A percentile compares a stretch with the other conserved stretches of the same genome.
Evolutionary conservation across 1,284 basidiomycete species (phyloP).

Genomic region (Moesziomyces antarcticus): DNA sequence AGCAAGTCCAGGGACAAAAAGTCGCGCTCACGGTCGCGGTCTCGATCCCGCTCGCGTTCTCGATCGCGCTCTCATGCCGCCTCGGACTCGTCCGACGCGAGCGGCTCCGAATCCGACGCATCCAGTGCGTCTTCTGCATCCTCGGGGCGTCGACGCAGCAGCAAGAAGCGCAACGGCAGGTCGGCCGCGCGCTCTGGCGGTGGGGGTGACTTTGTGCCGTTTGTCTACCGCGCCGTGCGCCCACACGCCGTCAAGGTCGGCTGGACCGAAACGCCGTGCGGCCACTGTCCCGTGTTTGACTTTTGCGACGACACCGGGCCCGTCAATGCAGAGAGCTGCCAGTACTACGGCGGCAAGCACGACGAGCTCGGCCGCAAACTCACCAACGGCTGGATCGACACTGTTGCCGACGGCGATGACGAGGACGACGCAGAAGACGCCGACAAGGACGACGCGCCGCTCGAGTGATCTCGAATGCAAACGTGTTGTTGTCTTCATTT

Average conservation of each 20-base stretch:
- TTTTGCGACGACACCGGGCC: slow-evolving; percentile 60
- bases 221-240: slow-evolving; percentile 57
- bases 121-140: slow-evolving; percentile 15
- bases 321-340: slow-evolving; percentile 57
- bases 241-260: slow-evolving; percentile 46
- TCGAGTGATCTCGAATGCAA: too few species aligned
- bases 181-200: slow-evolving; percentile 7
- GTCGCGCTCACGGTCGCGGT: slow-evolving; percentile 10
- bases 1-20: slow-evolving; percentile 14
- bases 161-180: slow-evolving; percentile 33
- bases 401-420: slow-evolving; percentile 22
- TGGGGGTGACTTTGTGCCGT: slow-evolving; percentile 27
- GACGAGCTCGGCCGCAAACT: slow-evolving; percentile 46
- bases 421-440: slow-evolving; percentile 28
- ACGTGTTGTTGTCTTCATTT: too few species aligned
- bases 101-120: slow-evolving; percentile 26
- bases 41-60: slow-evolving; percentile 20
- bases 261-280: slow-evolving; percentile 60
- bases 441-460: slow-evolving; percentile 1
- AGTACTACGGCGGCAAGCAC: slow-evolving; percentile 52
- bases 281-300: slow-evolving; percentile 61
- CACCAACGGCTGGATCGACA: slow-evolving; percentile 45
- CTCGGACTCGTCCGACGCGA: slow-evolving; percentile 23
- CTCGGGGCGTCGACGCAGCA: slow-evolving; percentile 19
- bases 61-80: slow-evolving; percentile 27